Base-by-base conservation (phyloP, 768 basidiomycete genomes). In the Lenzites betulinus region DNA sequence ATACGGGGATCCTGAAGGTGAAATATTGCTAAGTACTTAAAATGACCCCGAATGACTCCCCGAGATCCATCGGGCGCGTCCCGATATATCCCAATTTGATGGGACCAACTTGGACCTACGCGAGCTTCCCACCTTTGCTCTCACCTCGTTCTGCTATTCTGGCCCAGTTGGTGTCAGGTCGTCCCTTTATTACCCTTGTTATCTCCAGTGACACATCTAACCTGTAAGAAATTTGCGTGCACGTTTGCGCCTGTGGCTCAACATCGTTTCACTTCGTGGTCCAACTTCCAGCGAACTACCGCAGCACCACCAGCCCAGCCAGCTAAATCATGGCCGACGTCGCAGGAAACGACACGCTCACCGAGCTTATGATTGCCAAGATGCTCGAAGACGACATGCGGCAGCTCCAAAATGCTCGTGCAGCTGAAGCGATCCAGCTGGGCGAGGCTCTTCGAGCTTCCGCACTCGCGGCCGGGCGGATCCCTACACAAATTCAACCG, bases 401-500 rank as follows among this genome's bases (percentile, higher is more conserved):
- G 1, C 51, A 64, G 9, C 54, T 73, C 9, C 62, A 64, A 12
- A 55, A 66, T 9, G 61, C 65, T n/a, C 67, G 71, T 23, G 66
- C 71, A 33, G 77, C 76, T 2, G 77, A 76, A 51, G 63, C 70
- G 23, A 54, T 75, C 0, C 76, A 77, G 52, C 66, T 75, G 49
- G 66, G 72, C 54, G 69, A 71, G 38, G 69, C 70, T 9, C 12
- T 75, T 2, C 67, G 70, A 15, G 48, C 60, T 3, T 75, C 74
- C 16, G 70, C 71, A 35, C 67, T 60, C 33, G 60, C 67, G 18
- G 59, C 62, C 38, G 69, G 71, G 36, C 67, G 63, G 23, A 71
- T 70, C 35, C 65, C 70, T 0, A 69, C 68, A 50, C 55, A 25
- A 6, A 6, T 33, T 5, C n/a, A 33, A 35, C 7, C 43, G 2